A percentile compares a stretch with the other conserved stretches of the same genome.
phyloP scores from a whole-genome alignment of 2,329 filamentous ascomycete genomes.

The Aureobasidium sp. region DNA sequence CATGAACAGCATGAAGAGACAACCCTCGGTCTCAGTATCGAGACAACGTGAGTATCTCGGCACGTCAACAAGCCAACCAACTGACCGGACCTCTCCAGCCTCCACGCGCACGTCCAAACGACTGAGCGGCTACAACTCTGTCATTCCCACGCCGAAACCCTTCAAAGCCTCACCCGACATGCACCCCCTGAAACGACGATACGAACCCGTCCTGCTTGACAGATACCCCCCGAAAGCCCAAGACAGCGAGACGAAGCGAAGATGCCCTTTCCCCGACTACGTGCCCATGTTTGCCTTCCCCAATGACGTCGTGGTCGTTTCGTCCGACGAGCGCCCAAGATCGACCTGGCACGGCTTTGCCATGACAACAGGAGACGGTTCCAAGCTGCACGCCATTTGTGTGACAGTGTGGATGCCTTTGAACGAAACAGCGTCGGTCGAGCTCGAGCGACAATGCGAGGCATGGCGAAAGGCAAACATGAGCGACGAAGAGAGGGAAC shows the following conservation, averaged over 20 bases:
- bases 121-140: constrained; percentile 95
- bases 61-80: not conserved
- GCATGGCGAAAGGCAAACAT: constrained; percentile 56
- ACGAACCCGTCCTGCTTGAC: constrained; percentile 93
- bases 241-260: constrained; percentile 67
- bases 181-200: constrained; percentile 88
- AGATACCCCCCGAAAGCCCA: constrained; percentile 81
- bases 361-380: constrained; percentile 90
- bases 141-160: constrained; percentile 88
- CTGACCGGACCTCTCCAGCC: constrained; percentile 46
- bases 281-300: constrained; percentile 99
- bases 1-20: constrained; percentile 90
- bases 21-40: constrained; percentile 55
- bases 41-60: constrained; percentile 1
- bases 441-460: constrained; percentile 59
- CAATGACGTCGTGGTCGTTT: constrained; percentile 95
- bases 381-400: constrained; percentile 84
- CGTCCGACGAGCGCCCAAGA: constrained; percentile 82
- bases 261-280: constrained; percentile 89
- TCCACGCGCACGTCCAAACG: constrained; percentile 76
- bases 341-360: constrained; percentile 99
- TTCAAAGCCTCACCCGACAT: constrained; percentile 83
- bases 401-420: constrained; percentile 90
- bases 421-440: constrained; percentile 70
- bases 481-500: constrained; percentile 81